Percentiles rank a stretch among this genome's conserved stretches.
Conservation (phyloP, 352 stramenopile genomes). For the Pseudoperonospora humuli region DNA sequence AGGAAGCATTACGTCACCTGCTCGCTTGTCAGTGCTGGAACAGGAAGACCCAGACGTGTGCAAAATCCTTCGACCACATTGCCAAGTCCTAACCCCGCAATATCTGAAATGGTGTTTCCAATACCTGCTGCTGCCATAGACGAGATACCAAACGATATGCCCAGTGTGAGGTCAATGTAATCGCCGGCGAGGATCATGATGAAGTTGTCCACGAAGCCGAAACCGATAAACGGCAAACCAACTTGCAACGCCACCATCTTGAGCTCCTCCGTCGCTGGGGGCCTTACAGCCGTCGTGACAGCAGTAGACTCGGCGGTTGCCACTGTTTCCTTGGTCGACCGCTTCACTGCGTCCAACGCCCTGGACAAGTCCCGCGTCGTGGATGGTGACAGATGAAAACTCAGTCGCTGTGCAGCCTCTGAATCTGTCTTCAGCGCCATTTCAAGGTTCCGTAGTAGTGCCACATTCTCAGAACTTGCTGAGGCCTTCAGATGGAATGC, state of each 20-base stretch:
- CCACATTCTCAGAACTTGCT: constrained; percentile 23
- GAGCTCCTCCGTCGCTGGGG: constrained; percentile 41
- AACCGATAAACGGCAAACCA: constrained; percentile 92
- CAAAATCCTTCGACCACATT: constrained; percentile 81
- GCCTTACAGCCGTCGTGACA: neutral
- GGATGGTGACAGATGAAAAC: constrained; percentile 36
- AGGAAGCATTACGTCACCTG: constrained; percentile 48
- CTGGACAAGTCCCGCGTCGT: constrained; percentile 43
- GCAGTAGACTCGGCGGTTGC: neutral
- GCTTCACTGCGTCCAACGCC: constrained; percentile 25
- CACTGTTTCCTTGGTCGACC: neutral
- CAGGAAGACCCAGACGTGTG: constrained; percentile 49
- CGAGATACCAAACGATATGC: constrained; percentile 77
- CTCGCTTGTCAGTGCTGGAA: constrained; percentile 43
- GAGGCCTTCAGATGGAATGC: constrained; percentile 23
- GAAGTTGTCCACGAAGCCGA: constrained; percentile 96
- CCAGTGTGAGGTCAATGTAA: constrained; percentile 81
- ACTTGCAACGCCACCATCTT: constrained; percentile 59
- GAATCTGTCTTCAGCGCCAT: constrained; percentile 28
- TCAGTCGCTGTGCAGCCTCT: constrained; percentile 23
- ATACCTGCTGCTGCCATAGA: constrained; percentile 82
- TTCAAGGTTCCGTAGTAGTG: constrained; percentile 37
- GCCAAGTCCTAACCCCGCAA: constrained; percentile 54
- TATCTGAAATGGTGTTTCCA: constrained; percentile 80
- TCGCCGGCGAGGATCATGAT: constrained; percentile 90